These are phyloP conservation scores for Candida anglica DNA, from an alignment of 805 yeast genomes.

Conservation along the genomic window DNA sequence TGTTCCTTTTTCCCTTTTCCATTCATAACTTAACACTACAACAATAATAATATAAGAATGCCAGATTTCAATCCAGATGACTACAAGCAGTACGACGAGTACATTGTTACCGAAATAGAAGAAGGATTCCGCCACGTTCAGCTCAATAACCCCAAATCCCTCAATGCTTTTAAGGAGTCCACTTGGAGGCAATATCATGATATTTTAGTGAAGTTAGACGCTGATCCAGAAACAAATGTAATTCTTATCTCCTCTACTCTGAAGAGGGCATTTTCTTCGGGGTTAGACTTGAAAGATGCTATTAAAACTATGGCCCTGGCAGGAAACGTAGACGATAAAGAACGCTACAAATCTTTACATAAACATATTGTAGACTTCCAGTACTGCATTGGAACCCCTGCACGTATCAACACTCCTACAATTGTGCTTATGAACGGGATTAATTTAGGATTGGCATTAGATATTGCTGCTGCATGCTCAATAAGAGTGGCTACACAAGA, in stretches of 20 bases:
- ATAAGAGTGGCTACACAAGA: constrained; percentile 55
- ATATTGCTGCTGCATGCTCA: constrained; percentile 55
- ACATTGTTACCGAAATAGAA: constrained; percentile 38
- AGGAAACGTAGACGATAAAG: constrained; percentile 8
- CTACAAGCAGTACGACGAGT: constrained; percentile 22
- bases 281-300: constrained; percentile 53
- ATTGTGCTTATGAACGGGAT: constrained; percentile 66
- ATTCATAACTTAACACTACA: too few relatives aligned
- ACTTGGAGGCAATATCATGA: constrained; percentile 57
- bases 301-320: constrained; percentile 5
- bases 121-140: constrained; percentile 53
- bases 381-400: constrained; percentile 46
- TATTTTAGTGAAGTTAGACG: constrained; percentile 43
- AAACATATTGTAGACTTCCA: constrained; percentile 56
- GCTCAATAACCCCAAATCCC: constrained; percentile 54
- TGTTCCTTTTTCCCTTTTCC: too few relatives aligned
- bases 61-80: constrained; percentile 13
- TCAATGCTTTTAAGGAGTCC: constrained; percentile 54
- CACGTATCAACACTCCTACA: constrained; percentile 53
- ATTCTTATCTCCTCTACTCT: constrained; percentile 52
- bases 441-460: constrained; percentile 64
- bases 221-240: constrained; percentile 42
- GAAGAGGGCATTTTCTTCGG: constrained; percentile 59
- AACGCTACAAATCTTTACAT: constrained; percentile 19
- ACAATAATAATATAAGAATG: too few relatives aligned